Conservation (phyloP, 176 grass and related monocot genomes). For the Eremochloa ophiuroides region DNA sequence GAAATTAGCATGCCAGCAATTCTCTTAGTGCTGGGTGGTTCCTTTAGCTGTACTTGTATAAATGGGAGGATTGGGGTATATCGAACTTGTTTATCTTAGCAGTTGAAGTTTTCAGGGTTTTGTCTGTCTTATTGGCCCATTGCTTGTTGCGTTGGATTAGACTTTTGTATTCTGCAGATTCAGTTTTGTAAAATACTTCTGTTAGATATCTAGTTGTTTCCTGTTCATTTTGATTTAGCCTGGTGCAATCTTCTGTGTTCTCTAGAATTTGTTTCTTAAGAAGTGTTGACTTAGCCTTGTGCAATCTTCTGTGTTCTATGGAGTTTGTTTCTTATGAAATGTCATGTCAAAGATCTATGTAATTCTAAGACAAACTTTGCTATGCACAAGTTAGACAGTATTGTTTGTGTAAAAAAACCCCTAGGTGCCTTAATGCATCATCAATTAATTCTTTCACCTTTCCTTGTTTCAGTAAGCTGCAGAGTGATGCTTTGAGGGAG, state of each 20-base stretch:
- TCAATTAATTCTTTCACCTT: background rate
- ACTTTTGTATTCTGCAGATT: background rate
- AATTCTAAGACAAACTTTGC: background rate
- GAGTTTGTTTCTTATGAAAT: background rate
- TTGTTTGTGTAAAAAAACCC: background rate
- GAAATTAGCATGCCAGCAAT: background rate
- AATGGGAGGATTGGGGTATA: background rate
- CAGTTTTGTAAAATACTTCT: background rate
- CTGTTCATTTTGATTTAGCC: background rate
- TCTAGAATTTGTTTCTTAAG: background rate
- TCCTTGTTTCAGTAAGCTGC: slow-evolving; percentile 53
- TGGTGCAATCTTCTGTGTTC: background rate
- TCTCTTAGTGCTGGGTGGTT: background rate
- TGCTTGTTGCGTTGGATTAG: background rate
- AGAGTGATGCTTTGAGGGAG: slow-evolving; percentile 50
- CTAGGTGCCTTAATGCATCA: background rate
- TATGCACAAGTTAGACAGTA: background rate
- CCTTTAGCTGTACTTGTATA: background rate
- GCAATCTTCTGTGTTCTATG: background rate
- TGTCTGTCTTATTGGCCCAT: background rate
- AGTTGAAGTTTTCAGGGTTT: background rate
- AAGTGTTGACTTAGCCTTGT: background rate
- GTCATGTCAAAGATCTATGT: background rate
- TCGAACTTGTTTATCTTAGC: background rate
- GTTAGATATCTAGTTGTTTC: background rate